Base-by-base conservation (phyloP, 1,284 basidiomycete species). In the Boletellus sp. region DNA sequence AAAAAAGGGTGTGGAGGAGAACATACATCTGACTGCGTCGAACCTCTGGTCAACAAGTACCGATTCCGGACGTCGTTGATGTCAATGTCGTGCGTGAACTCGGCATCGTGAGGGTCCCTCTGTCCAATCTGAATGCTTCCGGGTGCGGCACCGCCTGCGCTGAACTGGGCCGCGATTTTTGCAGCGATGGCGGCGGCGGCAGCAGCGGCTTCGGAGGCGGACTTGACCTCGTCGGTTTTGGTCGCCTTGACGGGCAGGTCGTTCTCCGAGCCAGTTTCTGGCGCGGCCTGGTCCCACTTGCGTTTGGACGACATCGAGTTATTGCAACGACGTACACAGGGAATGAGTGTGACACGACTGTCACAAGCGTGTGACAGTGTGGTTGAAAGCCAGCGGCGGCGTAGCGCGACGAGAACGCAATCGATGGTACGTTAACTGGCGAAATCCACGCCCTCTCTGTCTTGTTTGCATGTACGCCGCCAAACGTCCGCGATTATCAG, bases 11-110 rank as follows among this genome's bases (percentile, higher is more conserved):
- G 50, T 56, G 42, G 19, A 53, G 43, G 30, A 57, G 35, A 41
- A 77, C 83, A 56, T 56, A 93, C 92, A 79, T 96, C 86, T 45
- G 88, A 78, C 69, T 98, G 96, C 2, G 95, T 98, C 28, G 89
- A 82, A 3, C 92, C 91, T 70, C 93, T 97, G 40, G 97, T 99
- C 63, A 99, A 76, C 68, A 98, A 76, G 71, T 99, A 99, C 54
- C 96, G 80, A 73, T 99, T 99, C 62, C 95, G 77, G 52, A 96
- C 79, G 72, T 99, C 97, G 71, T 99, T 98, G 71, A 99, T 97
- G 68, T 98, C 95, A 55, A 99, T 92, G 68, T 97, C 93, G 61
- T 91, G 83, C 15, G 85, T 86, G 63, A 89, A 97, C 47, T 91
- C 91, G 39, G 80, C 90, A 57, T 94, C 91, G 54, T 91, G 83